Evolutionary conservation across 257 asterid species (phyloP), one percentile per base, ranked within the genome.

Genomic region (Nicotiana otophora): DNA sequence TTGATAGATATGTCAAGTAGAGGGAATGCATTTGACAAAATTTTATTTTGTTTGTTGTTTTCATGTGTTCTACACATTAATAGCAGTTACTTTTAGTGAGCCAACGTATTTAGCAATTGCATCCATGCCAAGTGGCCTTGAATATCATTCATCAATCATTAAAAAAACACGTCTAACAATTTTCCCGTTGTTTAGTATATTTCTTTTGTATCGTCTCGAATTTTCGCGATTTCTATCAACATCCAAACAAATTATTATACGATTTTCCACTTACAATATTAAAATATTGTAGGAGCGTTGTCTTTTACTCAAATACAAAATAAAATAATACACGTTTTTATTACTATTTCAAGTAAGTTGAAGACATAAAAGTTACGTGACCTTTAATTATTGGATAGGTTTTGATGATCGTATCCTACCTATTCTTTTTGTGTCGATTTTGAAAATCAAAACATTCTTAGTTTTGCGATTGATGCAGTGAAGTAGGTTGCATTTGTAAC

Each of bases 91-190:
- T n/a, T 5, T 20, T 7, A 39, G 77, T 58, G 51, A 57, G 4
- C 4, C 16, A 57, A 60, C 2, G 53, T 16, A 16, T 16, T 64
- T 30, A 48, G 62, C 7, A 28, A 82, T 10, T 66, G 79, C 83
- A 85, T 68, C 64, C 68, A 60, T 64, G 65, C 60, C 78, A 78
- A 85, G 81, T 68, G 77, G 57, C 42, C n/a, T 33, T 51, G 5
- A 46, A 8, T 16, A 72, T 72, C 62, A 51, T 70, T 39, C 48
- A 78, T 78, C 80, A 20, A 20, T 70, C 10, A 26, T 74, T 74
- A 15, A 14, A 48, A 6, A 26, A 51, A 26, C 63, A 51, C 63
- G 28, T 51, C 28, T 30, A 74, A 75, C 42, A 75, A 26, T 39
- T 51, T 75, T 26, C 5, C 10, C 5, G 51, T 75, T 74, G n/a